A percentile compares a stretch with the other conserved stretches of the same genome.
Conservation (phyloP, 306 rosid species). For the Castanea crenata region DNA sequence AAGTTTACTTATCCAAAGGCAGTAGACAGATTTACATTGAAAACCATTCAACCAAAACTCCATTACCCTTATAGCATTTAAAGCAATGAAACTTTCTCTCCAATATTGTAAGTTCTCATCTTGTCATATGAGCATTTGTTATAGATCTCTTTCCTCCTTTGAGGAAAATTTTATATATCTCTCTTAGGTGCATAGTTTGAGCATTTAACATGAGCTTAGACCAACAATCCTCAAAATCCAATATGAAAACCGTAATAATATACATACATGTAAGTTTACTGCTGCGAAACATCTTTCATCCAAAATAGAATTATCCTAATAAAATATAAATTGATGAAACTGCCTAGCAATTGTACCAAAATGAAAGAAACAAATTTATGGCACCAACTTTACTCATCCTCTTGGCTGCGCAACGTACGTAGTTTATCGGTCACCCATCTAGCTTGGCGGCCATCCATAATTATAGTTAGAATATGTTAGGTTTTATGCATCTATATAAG, state of each 20-base stretch:
- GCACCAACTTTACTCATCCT: conserved; percentile 49
- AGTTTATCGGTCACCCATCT: conserved; percentile 68
- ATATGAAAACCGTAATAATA: no score
- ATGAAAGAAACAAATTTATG: not conserved
- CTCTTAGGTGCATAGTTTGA: no score
- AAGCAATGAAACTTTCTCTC: no score
- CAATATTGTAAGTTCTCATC: no score
- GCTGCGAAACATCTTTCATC: not conserved
- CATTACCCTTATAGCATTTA: no score
- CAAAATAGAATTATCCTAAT: conserved; percentile 11
- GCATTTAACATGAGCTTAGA: no score
- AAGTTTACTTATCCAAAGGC: no score
- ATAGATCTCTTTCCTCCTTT: no score
- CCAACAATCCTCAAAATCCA: no score
- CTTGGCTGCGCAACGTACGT: conserved; percentile 78
- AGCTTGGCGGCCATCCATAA: conserved; percentile 41
- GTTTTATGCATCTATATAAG: not conserved
- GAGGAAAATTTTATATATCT: no score
- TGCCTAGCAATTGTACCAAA: conserved; percentile 5
- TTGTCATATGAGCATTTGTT: no score
- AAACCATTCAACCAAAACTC: not conserved
- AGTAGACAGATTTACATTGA: not conserved
- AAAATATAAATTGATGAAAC: conserved; percentile 9
- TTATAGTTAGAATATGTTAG: not conserved
- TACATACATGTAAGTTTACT: no score